Evolutionary conservation across 345 rosid species (phyloP), one percentile per base, ranked within the genome.

Genomic region (Hibiscus mutabilis): DNA sequence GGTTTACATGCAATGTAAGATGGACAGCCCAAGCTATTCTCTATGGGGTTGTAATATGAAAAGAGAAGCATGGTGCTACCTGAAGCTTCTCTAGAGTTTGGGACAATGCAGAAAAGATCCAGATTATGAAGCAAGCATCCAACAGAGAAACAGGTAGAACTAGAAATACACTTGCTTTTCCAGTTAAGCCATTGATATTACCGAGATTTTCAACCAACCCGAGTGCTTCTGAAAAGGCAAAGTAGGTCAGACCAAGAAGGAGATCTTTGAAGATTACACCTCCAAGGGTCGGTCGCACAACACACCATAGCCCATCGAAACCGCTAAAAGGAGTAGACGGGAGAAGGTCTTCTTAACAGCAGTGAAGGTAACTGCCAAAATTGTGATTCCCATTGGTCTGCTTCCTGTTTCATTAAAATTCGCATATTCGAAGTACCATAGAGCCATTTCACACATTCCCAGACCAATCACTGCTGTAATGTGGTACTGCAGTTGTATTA

Each of bases 41-140:
- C 53, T 44, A 44, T 10, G 2, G 14, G 24, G 24, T 42, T 9
- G 14, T 24, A 44, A 66, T 14, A 63, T 15, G 56, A 46, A 46
- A 66, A 24, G 56, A 46, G 15, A 47, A 15, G 18, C 69, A 46
- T 24, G 22, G 69, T 1, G 12, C 13, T 77, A 93, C 98, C 97
- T 91, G 97, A 79, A 93, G 98, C 78, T 93, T 89, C 86, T 91
- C 97, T 57, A 94, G 86, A 47, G 96, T 94, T 81, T 85, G 89
- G 7, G 98, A 91, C 62, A 93, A 77, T 19, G 98, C 91, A 27
- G 98, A 89, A 82, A 94, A 94, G 70, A 94, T 91, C 97, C 98
- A 94, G 37, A 88, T 77, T 76, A 91, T 91, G 77, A 91, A 89
- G 80, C 85, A 85, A 55, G 90, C 83, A 80, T 93, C 98, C 73